phyloP scores from a whole-genome alignment of 176 grass and related monocot genomes.

The Alloteropsis semialata region DNA sequence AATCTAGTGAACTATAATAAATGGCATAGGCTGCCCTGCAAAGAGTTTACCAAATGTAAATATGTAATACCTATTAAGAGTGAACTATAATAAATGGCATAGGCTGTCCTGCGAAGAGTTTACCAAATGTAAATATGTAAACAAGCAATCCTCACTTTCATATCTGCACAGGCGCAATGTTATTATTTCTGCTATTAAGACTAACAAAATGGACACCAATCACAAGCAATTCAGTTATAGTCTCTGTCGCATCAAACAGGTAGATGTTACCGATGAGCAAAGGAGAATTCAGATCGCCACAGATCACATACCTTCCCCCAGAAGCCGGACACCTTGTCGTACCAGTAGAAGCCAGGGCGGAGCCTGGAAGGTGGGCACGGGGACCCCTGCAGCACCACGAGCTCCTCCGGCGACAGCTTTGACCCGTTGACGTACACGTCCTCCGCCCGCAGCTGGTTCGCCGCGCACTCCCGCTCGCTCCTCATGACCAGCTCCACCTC shows the following conservation, averaged over 20 bases:
- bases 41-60: neutral
- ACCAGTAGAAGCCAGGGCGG: slow-evolving; percentile 87
- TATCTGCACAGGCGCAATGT: neutral
- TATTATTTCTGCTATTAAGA: neutral
- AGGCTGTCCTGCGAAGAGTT: neutral
- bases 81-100: neutral
- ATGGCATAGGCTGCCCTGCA: neutral
- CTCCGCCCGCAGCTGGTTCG: slow-evolving; percentile 71
- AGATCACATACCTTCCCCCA: slow-evolving; percentile 84
- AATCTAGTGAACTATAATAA: neutral
- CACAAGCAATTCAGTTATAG: neutral
- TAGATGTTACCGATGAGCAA: neutral
- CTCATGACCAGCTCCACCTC: slow-evolving; percentile 85
- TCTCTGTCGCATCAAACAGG: neutral
- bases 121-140: neutral
- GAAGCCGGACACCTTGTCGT: slow-evolving; percentile 91
- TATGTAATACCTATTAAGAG: too few relatives aligned
- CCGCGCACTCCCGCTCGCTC: slow-evolving; percentile 65
- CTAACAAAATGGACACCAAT: neutral
- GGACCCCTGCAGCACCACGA: slow-evolving; percentile 64
- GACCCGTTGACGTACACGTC: slow-evolving; percentile 74
- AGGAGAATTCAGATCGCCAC: neutral
- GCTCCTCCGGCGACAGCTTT: slow-evolving; percentile 63
- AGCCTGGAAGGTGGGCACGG: slow-evolving; percentile 62
- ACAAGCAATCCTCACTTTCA: slow-evolving; percentile 16